Conservation (phyloP, 2,329 filamentous ascomycete genomes). For the Diaporthe citrichinensis region DNA sequence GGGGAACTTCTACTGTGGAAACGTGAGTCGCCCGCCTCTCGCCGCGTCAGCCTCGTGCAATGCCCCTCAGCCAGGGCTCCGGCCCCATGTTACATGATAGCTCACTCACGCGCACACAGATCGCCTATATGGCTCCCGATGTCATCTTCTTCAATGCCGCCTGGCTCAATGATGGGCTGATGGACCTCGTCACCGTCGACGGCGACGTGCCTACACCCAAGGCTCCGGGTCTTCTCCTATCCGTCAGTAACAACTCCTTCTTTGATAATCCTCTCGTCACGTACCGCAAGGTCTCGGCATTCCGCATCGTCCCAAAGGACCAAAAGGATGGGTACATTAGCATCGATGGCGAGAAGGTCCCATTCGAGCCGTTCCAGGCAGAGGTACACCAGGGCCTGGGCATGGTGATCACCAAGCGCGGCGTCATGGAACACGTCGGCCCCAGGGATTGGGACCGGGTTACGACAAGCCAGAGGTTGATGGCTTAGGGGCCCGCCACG, state of each 20-base stretch:
- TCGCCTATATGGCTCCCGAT: constrained; percentile 91
- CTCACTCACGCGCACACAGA: constrained; percentile 59
- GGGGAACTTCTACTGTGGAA: constrained; percentile 94
- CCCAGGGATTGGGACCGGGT: constrained; percentile 64
- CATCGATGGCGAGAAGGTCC: constrained; percentile 90
- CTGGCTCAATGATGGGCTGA: constrained; percentile 84
- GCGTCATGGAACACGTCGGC: constrained; percentile 77
- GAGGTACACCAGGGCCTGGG: constrained; percentile 89
- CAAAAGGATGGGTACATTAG: constrained; percentile 86
- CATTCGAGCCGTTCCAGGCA: constrained; percentile 91
- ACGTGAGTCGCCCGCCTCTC: constrained; percentile 65
- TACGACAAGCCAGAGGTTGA: constrained; percentile 47
- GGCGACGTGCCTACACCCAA: constrained; percentile 79
- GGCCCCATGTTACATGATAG: background rate
- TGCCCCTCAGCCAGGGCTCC: background rate
- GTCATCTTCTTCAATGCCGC: constrained; percentile 90
- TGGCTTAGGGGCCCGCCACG: constrained; percentile 43
- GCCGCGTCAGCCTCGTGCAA: background rate
- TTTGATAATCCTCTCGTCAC: constrained; percentile 84
- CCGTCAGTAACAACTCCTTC: constrained; percentile 80
- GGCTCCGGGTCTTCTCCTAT: constrained; percentile 78
- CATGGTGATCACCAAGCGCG: constrained; percentile 84
- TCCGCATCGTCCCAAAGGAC: constrained; percentile 83
- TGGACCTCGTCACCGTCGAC: constrained; percentile 87
- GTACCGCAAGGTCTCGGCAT: constrained; percentile 90